Conservation (phyloP, 352 stramenopile species). For the Phytophthora sp. region DNA sequence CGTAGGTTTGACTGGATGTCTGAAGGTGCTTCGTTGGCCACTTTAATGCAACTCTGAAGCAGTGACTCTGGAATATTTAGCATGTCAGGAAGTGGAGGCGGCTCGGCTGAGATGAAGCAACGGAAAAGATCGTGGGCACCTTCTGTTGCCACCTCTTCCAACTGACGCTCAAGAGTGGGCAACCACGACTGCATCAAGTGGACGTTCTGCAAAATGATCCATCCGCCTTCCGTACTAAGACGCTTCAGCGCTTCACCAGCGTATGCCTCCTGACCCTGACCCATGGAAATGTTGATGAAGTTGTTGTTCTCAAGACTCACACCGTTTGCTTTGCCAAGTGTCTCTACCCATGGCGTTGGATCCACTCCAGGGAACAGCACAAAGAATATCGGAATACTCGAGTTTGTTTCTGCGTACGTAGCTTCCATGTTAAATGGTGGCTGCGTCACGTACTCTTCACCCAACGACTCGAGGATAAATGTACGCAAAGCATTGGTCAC, state of each 20-base stretch:
- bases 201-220: slow-evolving; percentile 96
- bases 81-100: slow-evolving; percentile 92
- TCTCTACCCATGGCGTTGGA: slow-evolving; percentile 95
- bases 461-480: slow-evolving; percentile 91
- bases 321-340: slow-evolving; percentile 84
- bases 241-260: slow-evolving; percentile 92
- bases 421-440: slow-evolving; percentile 92
- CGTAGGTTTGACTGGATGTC: slow-evolving; percentile 97
- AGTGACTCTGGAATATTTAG: slow-evolving; percentile 97
- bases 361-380: slow-evolving; percentile 96
- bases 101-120: slow-evolving; percentile 96
- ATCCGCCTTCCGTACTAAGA: slow-evolving; percentile 92
- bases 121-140: slow-evolving; percentile 94
- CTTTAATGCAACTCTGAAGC: slow-evolving; percentile 96
- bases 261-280: slow-evolving; percentile 93
- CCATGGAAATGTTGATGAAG: slow-evolving; percentile 97
- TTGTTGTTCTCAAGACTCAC: slow-evolving; percentile 94
- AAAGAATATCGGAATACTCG: slow-evolving; percentile 95
- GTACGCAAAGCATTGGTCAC: slow-evolving; percentile 93
- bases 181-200: slow-evolving; percentile 97
- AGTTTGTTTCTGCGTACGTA: slow-evolving; percentile 92
- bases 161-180: slow-evolving; percentile 91
- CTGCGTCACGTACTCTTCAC: slow-evolving; percentile 93
- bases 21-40: slow-evolving; percentile 95
- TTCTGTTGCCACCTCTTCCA: slow-evolving; percentile 91